phyloP scores from a whole-genome alignment of 371 early-diverging fungal species.

The Coemansia sp. region DNA sequence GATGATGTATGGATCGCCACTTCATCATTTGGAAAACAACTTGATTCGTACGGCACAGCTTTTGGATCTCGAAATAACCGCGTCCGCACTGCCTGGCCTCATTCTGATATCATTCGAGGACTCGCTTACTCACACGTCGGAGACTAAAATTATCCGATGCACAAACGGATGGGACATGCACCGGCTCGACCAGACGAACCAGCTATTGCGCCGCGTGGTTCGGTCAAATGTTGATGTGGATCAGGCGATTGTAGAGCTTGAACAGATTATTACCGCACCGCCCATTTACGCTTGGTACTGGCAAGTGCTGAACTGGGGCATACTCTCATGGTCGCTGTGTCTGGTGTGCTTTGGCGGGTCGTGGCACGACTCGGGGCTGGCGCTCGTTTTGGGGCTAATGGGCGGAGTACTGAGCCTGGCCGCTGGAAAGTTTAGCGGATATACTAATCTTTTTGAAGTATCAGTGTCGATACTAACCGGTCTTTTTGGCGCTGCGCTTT shows the following conservation, averaged over 20 bases:
- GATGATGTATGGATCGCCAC: slow-evolving; percentile 71
- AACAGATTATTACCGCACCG: slow-evolving; percentile 30
- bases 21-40: slow-evolving; percentile 63
- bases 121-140: slow-evolving; percentile 71
- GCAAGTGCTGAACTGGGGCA: slow-evolving; percentile 40
- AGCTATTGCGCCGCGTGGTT: slow-evolving; percentile 60
- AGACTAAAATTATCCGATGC: slow-evolving; percentile 70
- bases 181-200: slow-evolving; percentile 61
- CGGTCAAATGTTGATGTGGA: slow-evolving; percentile 52
- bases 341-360: slow-evolving; percentile 65
- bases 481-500: slow-evolving; percentile 32
- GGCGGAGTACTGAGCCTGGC: slow-evolving; percentile 61
- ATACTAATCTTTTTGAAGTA: slow-evolving; percentile 53
- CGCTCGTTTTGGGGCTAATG: slow-evolving; percentile 59
- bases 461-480: slow-evolving; percentile 42
- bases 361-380: slow-evolving; percentile 65
- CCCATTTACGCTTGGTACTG: slow-evolving; percentile 46
- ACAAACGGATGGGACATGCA: slow-evolving; percentile 67
- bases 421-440: slow-evolving; percentile 61
- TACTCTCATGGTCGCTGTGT: slow-evolving; percentile 59
- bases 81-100: slow-evolving; percentile 68
- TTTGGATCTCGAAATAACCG: slow-evolving; percentile 67
- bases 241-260: slow-evolving; percentile 29
- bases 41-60: slow-evolving; percentile 44
- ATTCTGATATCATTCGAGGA: slow-evolving; percentile 73